Conservation (phyloP, 2,329 filamentous ascomycete species). For the Diplodia corticola region DNA sequence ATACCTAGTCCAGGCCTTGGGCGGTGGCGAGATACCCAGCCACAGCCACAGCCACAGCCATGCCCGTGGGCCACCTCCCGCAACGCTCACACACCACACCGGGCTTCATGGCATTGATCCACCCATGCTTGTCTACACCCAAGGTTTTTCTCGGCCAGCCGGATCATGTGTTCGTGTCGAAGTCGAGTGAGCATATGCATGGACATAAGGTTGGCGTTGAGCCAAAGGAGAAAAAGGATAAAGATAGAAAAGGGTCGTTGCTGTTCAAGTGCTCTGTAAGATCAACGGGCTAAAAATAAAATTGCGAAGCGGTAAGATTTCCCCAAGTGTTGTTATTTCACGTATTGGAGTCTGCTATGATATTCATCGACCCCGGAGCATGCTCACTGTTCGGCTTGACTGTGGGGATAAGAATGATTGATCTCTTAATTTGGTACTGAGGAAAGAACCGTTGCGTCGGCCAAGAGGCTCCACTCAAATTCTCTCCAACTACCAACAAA, state of each 20-base stretch:
- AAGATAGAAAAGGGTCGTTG: neutral
- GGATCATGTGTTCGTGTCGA: no score
- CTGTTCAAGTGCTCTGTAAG: neutral
- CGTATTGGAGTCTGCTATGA: neutral
- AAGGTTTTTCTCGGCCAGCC: no score
- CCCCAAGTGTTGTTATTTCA: neutral
- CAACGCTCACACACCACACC: no score
- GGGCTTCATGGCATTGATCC: no score
- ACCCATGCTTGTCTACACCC: no score
- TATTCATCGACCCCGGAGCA: neutral
- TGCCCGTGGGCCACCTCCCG: no score
- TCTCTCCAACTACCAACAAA: neutral
- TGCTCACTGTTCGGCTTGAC: neutral
- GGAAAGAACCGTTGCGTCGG: neutral
- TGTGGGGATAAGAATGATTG: neutral
- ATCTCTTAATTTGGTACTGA: conserved; percentile 3
- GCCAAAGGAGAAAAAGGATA: neutral
- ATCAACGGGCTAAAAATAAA: neutral
- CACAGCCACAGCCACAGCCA: no score
- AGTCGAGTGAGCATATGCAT: no score
- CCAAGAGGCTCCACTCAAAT: neutral
- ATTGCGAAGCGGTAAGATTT: neutral
- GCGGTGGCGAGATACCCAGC: no score
- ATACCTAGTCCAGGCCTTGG: no score
- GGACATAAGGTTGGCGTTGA: neutral